These are phyloP conservation scores for Ophiocordyceps camponoti-floridani DNA, from an alignment of 2,329 filamentous ascomycete genomes.

Conservation along the genomic window DNA sequence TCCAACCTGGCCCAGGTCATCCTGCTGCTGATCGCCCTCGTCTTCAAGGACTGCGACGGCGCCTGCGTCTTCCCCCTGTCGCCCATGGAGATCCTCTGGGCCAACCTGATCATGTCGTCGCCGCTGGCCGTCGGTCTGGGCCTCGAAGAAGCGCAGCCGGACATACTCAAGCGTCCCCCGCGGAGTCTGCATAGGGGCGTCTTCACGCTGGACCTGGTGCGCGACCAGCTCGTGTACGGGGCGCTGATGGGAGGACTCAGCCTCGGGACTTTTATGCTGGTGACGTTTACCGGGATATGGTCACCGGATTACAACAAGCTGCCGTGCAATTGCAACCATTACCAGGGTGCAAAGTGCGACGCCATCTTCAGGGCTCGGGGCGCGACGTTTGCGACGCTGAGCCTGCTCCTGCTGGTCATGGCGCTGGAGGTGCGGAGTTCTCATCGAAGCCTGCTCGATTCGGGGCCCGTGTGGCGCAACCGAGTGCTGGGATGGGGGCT, in stretches of 20 bases:
- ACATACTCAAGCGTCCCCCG: conserved; percentile 49
- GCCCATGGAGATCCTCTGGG: conserved; percentile 59
- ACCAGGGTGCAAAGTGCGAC: conserved; percentile 26
- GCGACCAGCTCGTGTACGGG: conserved; percentile 50
- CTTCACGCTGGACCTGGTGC: conserved; percentile 45
- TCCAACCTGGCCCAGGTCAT: conserved; percentile 55
- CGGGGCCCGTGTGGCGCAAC: conserved; percentile 51
- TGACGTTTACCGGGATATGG: conserved; percentile 32
- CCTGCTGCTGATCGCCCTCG: conserved; percentile 48
- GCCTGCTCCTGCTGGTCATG: conserved; percentile 48
- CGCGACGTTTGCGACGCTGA: conserved; percentile 50
- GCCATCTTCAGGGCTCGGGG: conserved; percentile 46
- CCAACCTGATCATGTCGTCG: conserved; percentile 56
- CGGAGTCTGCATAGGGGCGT: conserved; percentile 41
- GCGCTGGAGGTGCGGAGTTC: conserved; percentile 62
- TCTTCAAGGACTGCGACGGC: conserved; percentile 41
- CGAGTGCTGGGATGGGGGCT: conserved; percentile 49
- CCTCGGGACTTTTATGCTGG: conserved; percentile 40
- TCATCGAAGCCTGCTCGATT: conserved; percentile 49
- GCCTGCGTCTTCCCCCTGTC: conserved; percentile 53
- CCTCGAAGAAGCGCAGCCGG: conserved; percentile 49
- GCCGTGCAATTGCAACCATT: conserved; percentile 39
- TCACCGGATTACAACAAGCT: conserved; percentile 26
- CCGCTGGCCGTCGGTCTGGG: conserved; percentile 56
- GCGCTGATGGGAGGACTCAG: conserved; percentile 44